These are phyloP conservation scores for Apiosordaria backusii DNA, from an alignment of 495 filamentous ascomycete genomes.

Conservation along the genomic window DNA sequence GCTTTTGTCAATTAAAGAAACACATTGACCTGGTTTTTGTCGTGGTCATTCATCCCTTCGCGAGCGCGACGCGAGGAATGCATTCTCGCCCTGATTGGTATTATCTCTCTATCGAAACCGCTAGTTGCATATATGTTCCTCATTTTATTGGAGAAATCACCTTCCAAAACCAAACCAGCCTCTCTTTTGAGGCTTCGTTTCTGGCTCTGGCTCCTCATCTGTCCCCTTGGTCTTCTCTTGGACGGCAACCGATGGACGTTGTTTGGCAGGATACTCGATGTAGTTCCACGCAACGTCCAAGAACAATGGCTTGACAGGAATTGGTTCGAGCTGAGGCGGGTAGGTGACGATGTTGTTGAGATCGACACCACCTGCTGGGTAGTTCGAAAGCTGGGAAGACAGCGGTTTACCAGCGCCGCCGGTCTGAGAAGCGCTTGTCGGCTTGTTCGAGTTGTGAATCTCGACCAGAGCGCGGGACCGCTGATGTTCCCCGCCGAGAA, in stretches of 20 bases:
- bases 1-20: background rate
- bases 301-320: slow-evolving; percentile 94
- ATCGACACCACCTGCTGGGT: slow-evolving; percentile 62
- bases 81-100: background rate
- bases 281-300: slow-evolving; percentile 98
- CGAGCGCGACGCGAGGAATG: background rate
- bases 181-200: slow-evolving; percentile 56
- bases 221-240: slow-evolving; percentile 1
- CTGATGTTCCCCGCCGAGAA: slow-evolving; percentile 64
- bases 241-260: slow-evolving; percentile 1
- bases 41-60: background rate
- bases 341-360: slow-evolving; percentile 78
- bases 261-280: slow-evolving; percentile 80
- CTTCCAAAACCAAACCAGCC: slow-evolving; percentile 91
- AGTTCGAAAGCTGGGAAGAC: slow-evolving; percentile 70
- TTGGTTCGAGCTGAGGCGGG: slow-evolving; percentile 74
- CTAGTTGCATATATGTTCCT: background rate
- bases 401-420: slow-evolving; percentile 46
- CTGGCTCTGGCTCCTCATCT: slow-evolving; percentile 38
- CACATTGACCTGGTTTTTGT: background rate
- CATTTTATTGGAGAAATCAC: slow-evolving; percentile 35
- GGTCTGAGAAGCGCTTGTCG: slow-evolving; percentile 23
- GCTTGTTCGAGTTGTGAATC: slow-evolving; percentile 57
- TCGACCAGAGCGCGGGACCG: slow-evolving; percentile 80
- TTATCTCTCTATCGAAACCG: background rate